phyloP scores from a whole-genome alignment of 768 basidiomycete genomes.

The Lanmaoa rubissima region DNA sequence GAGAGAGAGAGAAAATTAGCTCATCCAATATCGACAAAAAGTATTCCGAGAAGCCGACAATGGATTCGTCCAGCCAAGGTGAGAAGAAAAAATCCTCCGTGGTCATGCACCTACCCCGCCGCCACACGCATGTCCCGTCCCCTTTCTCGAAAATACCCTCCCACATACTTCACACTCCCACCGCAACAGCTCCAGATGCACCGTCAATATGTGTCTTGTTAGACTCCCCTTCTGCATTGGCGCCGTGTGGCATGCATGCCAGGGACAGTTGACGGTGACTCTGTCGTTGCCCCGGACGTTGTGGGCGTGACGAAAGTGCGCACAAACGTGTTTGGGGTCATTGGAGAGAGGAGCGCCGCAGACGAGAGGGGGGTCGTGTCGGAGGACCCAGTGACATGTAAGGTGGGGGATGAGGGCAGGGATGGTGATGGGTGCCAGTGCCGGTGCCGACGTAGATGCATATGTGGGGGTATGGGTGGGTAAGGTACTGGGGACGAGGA shows the following conservation, averaged over 20 bases:
- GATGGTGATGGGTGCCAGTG: background rate
- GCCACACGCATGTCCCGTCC: constrained; percentile 10
- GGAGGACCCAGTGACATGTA: constrained; percentile 14
- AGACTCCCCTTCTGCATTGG: constrained; percentile 24
- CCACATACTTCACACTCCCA: constrained; percentile 17
- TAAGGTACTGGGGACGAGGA: background rate
- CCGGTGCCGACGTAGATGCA: background rate
- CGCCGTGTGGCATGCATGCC: constrained; percentile 9
- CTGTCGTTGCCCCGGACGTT: constrained; percentile 19
- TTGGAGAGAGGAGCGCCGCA: constrained; percentile 5
- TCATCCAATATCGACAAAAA: background rate
- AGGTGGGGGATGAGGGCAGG: background rate
- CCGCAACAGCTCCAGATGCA: constrained; percentile 14
- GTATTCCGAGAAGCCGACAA: background rate
- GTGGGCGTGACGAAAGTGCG: constrained; percentile 14
- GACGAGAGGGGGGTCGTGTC: background rate
- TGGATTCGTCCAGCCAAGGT: background rate
- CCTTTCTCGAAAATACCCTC: constrained; percentile 17
- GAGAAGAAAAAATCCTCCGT: too few species aligned
- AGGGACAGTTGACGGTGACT: constrained; percentile 5
- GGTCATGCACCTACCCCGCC: background rate
- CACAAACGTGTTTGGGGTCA: constrained; percentile 1
- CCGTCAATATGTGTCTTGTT: constrained; percentile 16
- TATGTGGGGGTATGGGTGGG: background rate
- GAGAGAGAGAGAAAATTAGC: background rate